Percentiles rank a stretch among this genome's conserved stretches.
phyloP scores from a whole-genome alignment of 2,329 filamentous ascomycete genomes.

The Venturia nashicola region DNA sequence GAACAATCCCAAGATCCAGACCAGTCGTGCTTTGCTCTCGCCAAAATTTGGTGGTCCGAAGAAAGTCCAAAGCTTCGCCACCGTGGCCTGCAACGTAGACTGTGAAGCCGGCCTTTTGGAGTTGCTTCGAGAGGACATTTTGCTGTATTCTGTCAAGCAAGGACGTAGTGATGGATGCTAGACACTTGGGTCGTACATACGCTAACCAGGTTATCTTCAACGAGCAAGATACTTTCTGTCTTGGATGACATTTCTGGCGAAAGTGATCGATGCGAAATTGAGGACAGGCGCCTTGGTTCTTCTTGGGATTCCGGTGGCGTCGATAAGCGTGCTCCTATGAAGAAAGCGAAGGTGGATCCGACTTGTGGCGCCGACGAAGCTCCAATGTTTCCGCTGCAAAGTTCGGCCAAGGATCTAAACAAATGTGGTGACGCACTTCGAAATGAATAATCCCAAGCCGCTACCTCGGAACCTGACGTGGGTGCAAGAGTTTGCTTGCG shows the following conservation, averaged over 20 bases:
- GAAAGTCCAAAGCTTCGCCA: conserved; percentile 4
- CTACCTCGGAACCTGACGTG: conserved; percentile 24
- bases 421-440: too few relatives aligned
- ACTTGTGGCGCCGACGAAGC: conserved; percentile 45
- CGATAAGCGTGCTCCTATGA: conserved; percentile 33
- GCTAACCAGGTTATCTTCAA: conserved; percentile 11
- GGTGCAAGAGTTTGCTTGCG: conserved; percentile 54
- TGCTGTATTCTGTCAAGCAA: background rate
- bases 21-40: background rate
- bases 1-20: conserved; percentile 3
- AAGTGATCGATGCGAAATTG: background rate
- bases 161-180: too few relatives aligned
- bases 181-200: background rate
- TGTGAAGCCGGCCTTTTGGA: conserved; percentile 1
- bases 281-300: background rate
- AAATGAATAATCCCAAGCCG: background rate
- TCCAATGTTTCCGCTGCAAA: conserved; percentile 54
- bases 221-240: background rate
- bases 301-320: too few relatives aligned
- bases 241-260: background rate
- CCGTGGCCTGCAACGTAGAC: conserved; percentile 11
- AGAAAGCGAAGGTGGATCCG: conserved; percentile 57
- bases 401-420: too few relatives aligned
- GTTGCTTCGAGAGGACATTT: conserved; percentile 9
- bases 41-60: conserved; percentile 8